Base-by-base conservation (phyloP, 331 rosid species). In the Acacia concinna region DNA sequence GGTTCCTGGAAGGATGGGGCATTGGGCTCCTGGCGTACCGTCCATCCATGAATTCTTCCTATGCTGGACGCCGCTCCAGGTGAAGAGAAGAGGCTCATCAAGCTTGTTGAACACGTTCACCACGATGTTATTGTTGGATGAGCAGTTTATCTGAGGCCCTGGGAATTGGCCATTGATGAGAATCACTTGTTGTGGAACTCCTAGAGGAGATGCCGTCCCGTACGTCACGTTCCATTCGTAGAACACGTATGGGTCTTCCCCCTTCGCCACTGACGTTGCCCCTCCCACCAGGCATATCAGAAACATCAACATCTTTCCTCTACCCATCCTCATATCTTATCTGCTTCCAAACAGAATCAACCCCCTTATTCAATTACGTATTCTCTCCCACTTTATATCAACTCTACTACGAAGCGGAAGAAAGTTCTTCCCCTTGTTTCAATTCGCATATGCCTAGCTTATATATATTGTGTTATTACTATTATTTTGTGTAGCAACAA, bases 1-100 rank as follows among this genome's bases (percentile, higher is more conserved):
- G 11, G 71, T 65, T 3, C 71, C 71, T 5, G 71, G 44, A 34
- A 20, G 71, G 71, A 65, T 65, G 1, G 71, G 71, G 28, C 71
- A 65, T 34, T 65, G 71, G 46, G 71, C 28, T 34, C 71, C 71
- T 13, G 35, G n/a, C 20, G 71, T 65, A 65, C 71, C 71, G 8
- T 65, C 71, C 28, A 18, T 21, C 71, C 71, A 65, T 65, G 71
- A 65, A 20, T 65, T 65, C 46, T 65, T 65, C 71, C 71, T 34
- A 0, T 65, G 71, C 7, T 65, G 46, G 3, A 65, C 2, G 1
- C 71, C 71, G 8, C 28, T 32, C 71, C 71, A 34, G 6, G 71
- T 65, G 71, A 65, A 65, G 9, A 65, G 71, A 3, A 65, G 0
- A 6, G 71, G 71, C 46, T 65, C 71, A 9, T 65, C 71, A 18